phyloP scores from a whole-genome alignment of 1,139 yeast species.

The Pichia sp. region DNA sequence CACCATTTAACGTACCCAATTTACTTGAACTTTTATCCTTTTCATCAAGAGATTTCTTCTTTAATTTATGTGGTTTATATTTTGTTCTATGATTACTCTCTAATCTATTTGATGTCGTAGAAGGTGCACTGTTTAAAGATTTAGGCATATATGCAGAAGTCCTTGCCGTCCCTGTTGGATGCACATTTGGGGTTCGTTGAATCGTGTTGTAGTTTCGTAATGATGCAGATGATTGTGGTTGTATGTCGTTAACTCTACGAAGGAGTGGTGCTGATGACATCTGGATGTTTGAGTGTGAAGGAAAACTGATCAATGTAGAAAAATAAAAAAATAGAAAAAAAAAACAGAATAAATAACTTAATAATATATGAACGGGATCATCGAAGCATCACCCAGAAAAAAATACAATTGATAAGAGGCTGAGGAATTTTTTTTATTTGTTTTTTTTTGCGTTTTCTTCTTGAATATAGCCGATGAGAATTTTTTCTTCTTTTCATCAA shows the following conservation, averaged over 20 bases:
- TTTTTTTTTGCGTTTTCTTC: too few species aligned
- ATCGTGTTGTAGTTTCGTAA: conserved; percentile 7
- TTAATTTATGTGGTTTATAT: not conserved
- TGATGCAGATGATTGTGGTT: conserved; percentile 4
- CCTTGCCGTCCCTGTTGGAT: not conserved
- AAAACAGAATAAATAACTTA: too few species aligned
- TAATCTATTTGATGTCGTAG: not conserved
- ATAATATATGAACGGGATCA: too few species aligned
- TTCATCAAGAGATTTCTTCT: not conserved
- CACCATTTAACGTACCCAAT: conserved; percentile 71
- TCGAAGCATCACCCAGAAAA: too few species aligned
- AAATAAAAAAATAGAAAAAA: too few species aligned
- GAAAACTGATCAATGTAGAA: too few species aligned
- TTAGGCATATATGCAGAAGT: not conserved
- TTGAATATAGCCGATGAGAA: too few species aligned
- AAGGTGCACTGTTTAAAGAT: not conserved
- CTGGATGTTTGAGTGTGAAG: not conserved
- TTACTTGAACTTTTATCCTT: conserved; percentile 31
- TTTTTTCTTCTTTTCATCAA: too few species aligned
- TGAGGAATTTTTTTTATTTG: too few species aligned
- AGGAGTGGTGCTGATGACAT: conserved; percentile 11
- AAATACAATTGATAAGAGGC: too few species aligned
- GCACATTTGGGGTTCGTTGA: not conserved
- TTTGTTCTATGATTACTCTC: not conserved
- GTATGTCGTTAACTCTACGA: conserved; percentile 2